Conservation (phyloP, 345 rosid species). For the Lepidium sativum region DNA sequence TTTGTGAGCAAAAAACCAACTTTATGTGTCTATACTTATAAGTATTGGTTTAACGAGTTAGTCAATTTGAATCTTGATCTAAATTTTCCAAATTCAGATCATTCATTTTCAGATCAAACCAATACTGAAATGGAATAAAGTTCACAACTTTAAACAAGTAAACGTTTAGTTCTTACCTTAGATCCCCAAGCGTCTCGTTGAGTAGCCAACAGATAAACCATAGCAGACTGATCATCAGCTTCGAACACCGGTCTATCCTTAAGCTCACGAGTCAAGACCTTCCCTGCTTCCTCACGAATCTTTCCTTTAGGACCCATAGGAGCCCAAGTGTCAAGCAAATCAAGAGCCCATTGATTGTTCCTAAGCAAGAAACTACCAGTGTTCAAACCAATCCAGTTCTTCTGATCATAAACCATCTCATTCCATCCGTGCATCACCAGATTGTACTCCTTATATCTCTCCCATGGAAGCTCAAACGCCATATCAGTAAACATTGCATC, state of each 20-base stretch:
- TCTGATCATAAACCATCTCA: constrained; percentile 58
- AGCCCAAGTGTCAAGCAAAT: constrained; percentile 66
- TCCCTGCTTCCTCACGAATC: constrained; percentile 61
- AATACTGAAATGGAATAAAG: background rate
- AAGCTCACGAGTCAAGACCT: constrained; percentile 50
- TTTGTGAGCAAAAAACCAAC: background rate
- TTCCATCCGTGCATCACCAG: constrained; percentile 80
- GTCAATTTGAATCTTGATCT: background rate
- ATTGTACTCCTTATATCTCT: constrained; percentile 51
- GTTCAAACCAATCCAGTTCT: constrained; percentile 67
- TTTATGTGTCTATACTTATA: background rate
- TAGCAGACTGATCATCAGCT: constrained; percentile 74
- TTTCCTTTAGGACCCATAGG: constrained; percentile 76
- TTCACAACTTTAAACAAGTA: background rate
- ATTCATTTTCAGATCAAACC: background rate
- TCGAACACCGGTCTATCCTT: constrained; percentile 57
- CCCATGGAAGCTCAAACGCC: constrained; percentile 81
- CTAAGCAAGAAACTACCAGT: constrained; percentile 71
- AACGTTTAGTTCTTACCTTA: constrained; percentile 27
- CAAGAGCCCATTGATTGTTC: constrained; percentile 66
- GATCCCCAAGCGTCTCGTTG: constrained; percentile 59
- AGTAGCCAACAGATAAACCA: constrained; percentile 61
- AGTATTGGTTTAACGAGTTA: background rate
- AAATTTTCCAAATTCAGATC: background rate
- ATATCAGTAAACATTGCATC: constrained; percentile 79